These are phyloP conservation scores for Cercophora scortea DNA, from an alignment of 495 filamentous ascomycete species.

Conservation along the genomic window DNA sequence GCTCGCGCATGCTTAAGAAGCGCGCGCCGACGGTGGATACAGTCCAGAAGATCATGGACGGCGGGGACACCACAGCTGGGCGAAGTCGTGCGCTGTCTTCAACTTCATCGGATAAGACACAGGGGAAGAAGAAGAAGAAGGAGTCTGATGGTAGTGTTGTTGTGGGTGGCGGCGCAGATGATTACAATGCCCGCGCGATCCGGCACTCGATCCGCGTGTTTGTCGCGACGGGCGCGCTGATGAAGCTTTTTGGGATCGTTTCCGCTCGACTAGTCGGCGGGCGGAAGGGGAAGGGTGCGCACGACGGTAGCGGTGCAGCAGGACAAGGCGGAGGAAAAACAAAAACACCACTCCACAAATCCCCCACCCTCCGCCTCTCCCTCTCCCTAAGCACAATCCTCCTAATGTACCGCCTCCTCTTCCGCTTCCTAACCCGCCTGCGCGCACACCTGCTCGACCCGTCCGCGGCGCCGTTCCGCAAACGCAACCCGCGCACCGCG, in stretches of 20 bases:
- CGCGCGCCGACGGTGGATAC: constrained; percentile 48
- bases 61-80: constrained; percentile 8
- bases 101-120: too few species aligned
- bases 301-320: constrained; percentile 1
- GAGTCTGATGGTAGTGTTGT: background rate
- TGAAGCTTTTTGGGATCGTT: constrained; percentile 64
- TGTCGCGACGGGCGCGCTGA: constrained; percentile 54
- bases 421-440: constrained; percentile 79
- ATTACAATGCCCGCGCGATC: constrained; percentile 73
- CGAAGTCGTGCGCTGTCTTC: too few species aligned
- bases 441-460: constrained; percentile 69
- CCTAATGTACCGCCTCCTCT: constrained; percentile 78
- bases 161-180: constrained; percentile 35
- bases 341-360: constrained; percentile 53
- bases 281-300: background rate
- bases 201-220: constrained; percentile 72
- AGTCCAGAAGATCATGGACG: constrained; percentile 42
- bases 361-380: constrained; percentile 67
- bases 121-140: constrained; percentile 2
- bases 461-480: constrained; percentile 66
- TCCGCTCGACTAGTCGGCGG: constrained; percentile 29
- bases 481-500: constrained; percentile 70
- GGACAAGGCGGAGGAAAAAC: constrained; percentile 7
- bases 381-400: constrained; percentile 76
- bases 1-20: constrained; percentile 51